Conservation (phyloP, 129 eudicot species). For the Flaveria robusta region DNA sequence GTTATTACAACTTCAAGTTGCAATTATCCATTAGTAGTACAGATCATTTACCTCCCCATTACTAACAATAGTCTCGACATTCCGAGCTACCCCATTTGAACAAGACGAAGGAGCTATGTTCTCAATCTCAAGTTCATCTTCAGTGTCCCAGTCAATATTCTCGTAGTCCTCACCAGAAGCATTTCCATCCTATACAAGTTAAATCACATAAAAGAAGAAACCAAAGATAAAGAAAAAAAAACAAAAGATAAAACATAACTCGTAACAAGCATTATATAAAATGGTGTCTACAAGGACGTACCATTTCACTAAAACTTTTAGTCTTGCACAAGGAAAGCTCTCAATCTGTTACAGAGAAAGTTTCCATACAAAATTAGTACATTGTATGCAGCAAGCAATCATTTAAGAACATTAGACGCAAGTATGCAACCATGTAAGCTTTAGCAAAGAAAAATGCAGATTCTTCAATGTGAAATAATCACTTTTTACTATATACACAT, state of each 20-base stretch:
- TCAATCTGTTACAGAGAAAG: conserved; percentile 33
- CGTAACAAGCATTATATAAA: neutral
- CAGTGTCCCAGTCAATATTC: conserved; percentile 70
- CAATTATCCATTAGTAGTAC: neutral
- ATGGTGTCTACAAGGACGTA: conserved; percentile 20
- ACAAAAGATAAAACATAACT: neutral
- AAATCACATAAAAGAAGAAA: conserved; percentile 6
- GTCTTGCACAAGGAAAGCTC: conserved; percentile 19
- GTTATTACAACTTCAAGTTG: conserved; percentile 1
- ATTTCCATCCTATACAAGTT: conserved; percentile 45
- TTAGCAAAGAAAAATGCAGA: neutral
- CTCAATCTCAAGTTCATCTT: conserved; percentile 65
- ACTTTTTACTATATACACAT: neutral
- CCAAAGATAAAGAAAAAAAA: neutral
- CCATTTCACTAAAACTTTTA: conserved; percentile 32
- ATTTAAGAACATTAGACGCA: neutral
- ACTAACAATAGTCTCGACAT: conserved; percentile 36
- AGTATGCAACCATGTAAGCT: conserved; percentile 6
- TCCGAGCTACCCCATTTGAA: conserved; percentile 33
- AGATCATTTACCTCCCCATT: conserved; percentile 52
- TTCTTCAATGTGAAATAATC: neutral
- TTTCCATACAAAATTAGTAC: conserved; percentile 13
- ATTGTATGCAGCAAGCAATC: conserved; percentile 2
- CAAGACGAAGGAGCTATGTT: conserved; percentile 43
- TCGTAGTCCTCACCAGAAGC: conserved; percentile 56